A percentile compares a stretch with the other conserved stretches of the same genome.
These are phyloP conservation scores for Aspergillus viridinutans DNA, from an alignment of 2,329 filamentous ascomycete species.

Conservation along the genomic window DNA sequence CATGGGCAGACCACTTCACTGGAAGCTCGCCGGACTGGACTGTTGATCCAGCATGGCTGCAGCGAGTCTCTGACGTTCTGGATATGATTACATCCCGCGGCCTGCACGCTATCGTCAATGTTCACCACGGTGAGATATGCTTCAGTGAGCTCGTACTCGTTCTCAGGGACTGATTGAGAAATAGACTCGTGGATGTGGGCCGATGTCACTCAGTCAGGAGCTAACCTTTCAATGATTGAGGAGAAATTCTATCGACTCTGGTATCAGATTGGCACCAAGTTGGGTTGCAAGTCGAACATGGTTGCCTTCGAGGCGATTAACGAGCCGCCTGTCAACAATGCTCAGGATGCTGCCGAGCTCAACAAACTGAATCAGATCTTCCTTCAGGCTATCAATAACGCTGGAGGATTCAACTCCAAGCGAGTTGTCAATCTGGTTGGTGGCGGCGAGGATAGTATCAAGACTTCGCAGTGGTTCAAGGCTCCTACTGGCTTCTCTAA, in stretches of 20 bases:
- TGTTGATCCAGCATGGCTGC: conserved; percentile 52
- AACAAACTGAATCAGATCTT: conserved; percentile 58
- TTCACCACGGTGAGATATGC: conserved; percentile 47
- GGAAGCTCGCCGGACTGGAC: conserved; percentile 50
- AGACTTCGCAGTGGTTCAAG: conserved; percentile 54
- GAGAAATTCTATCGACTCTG: conserved; percentile 55
- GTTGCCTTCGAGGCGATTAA: conserved; percentile 59
- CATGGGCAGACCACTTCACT: conserved; percentile 55
- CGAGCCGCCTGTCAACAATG: conserved; percentile 52
- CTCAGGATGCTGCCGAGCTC: conserved; percentile 47
- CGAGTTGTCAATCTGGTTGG: conserved; percentile 56
- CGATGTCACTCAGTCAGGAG: conserved; percentile 45
- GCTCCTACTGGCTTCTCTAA: conserved; percentile 48
- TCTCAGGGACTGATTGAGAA: not conserved
- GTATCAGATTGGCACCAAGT: conserved; percentile 53
- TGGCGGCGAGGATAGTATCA: conserved; percentile 47
- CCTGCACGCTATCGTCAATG: conserved; percentile 54
- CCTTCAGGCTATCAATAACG: conserved; percentile 49
- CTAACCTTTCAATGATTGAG: conserved; percentile 51
- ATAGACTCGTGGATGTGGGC: conserved; percentile 55
- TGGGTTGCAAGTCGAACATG: conserved; percentile 52
- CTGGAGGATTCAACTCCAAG: conserved; percentile 53
- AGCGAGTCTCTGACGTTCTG: conserved; percentile 55
- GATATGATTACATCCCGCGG: conserved; percentile 51
- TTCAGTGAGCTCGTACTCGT: not conserved